Evolutionary conservation across 805 yeast species (phyloP).

Genomic region (Maudiozyma bulderi): DNA sequence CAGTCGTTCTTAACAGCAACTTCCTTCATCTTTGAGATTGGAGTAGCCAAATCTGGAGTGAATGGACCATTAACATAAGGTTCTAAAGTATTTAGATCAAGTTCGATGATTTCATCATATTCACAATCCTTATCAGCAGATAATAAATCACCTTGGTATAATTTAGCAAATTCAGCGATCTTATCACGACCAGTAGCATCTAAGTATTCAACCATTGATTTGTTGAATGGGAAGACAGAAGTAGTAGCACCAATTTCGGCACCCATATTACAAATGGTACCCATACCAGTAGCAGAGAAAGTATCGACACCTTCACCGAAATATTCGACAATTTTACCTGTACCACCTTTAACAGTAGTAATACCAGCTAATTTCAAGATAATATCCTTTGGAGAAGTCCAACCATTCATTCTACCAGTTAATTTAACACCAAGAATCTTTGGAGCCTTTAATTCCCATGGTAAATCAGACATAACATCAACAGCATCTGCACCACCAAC

Average conservation of each 20-base stretch:
- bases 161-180: constrained; percentile 71
- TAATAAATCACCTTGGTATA: constrained; percentile 59
- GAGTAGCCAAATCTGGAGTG: constrained; percentile 96
- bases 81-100: constrained; percentile 80
- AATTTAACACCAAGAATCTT: constrained; percentile 89
- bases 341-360: constrained; percentile 95
- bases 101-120: constrained; percentile 88
- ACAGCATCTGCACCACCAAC: constrained; percentile 99
- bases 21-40: constrained; percentile 77
- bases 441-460: constrained; percentile 98
- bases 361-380: constrained; percentile 88
- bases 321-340: constrained; percentile 93
- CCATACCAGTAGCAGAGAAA: constrained; percentile 97
- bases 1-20: constrained; percentile 78
- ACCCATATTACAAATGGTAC: constrained; percentile 98
- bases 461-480: constrained; percentile 85
- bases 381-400: constrained; percentile 97
- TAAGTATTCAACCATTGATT: constrained; percentile 79
- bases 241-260: constrained; percentile 99
- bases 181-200: constrained; percentile 77
- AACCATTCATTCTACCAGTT: constrained; percentile 84
- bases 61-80: constrained; percentile 97
- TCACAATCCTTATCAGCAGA: constrained; percentile 87
- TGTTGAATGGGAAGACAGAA: constrained; percentile 93
- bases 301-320: constrained; percentile 91